These are phyloP conservation scores for Lachnellula occidentalis DNA, from an alignment of 2,329 filamentous ascomycete species.

Conservation along the genomic window DNA sequence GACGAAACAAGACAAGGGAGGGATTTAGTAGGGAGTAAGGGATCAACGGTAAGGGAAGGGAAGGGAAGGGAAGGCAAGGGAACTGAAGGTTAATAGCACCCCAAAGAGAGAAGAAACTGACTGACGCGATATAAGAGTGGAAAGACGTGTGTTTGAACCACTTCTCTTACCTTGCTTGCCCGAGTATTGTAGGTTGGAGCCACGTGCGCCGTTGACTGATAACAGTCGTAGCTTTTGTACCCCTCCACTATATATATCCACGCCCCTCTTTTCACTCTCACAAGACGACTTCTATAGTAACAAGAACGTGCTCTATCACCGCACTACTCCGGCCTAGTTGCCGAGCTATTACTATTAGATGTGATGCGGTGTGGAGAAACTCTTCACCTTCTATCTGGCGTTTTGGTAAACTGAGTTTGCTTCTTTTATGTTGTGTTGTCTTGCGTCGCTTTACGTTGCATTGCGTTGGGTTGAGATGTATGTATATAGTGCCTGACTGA, in stretches of 20 bases:
- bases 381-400: neutral
- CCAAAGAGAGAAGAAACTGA: neutral
- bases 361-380: neutral
- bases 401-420: neutral
- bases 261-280: too few relatives aligned
- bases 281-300: neutral
- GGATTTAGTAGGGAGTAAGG: too few relatives aligned
- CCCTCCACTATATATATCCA: too few relatives aligned
- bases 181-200: neutral
- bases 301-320: neutral
- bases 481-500: too few relatives aligned
- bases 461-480: neutral
- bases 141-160: neutral
- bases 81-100: neutral
- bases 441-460: neutral
- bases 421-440: neutral
- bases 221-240: too few relatives aligned
- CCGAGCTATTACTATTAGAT: neutral
- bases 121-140: conserved; percentile 7
- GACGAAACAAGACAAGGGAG: too few relatives aligned
- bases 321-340: neutral
- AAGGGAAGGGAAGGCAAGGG: too few relatives aligned
- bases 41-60: too few relatives aligned
- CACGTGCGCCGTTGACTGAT: conserved; percentile 1
- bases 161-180: too few relatives aligned